Evolutionary conservation across 441 rosid genomes (phyloP), one percentile per base, ranked within the genome.

Genomic region (Viola pubescens): DNA sequence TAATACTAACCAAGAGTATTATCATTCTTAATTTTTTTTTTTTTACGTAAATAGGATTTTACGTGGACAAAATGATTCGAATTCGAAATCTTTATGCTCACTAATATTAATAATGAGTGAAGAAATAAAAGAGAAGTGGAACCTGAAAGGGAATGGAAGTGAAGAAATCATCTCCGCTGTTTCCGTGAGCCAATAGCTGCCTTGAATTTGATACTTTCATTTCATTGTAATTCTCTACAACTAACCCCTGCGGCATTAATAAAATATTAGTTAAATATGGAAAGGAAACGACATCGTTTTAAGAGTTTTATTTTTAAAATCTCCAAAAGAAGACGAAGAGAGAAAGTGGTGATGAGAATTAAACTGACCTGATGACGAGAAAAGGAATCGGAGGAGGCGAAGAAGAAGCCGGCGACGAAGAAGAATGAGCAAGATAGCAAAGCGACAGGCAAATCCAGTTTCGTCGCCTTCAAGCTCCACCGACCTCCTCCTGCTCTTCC

Each of bases 121-220:
- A 19, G 26, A 19, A 19, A 19, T 19, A 19, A 19, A 19, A 19
- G 26, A 19, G 1, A 6, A 9, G 19, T 38, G n/a, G 56, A 38
- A 87, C 95, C 89, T 88, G 89, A 73, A 77, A 81, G 8, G 89
- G 86, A 50, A 88, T 75, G 0, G 63, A 16, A 19, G 80, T 59
- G 56, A 80, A 50, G 52, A 67, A 83, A 63, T 75, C 75, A 60
- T 84, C 85, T 26, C 89, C 89, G 26, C 82, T 73, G 52, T 62
- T 67, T 66, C 88, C 84, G 26, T 59, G 67, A 42, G 74, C 54
- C 73, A 79, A 56, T 52, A 48, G 48, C 69, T 57, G 37, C 26
- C 26, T 19, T 19, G 26, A 19, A 19, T 19, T 19, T 19, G 26
- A 19, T 19, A 19, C 26, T 19, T 19, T 1, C 26, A 19, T 19